Evolutionary conservation across 179 eudicot species (phyloP), one percentile per base, ranked within the genome.

Genomic region (Vitellaria paradoxa): DNA sequence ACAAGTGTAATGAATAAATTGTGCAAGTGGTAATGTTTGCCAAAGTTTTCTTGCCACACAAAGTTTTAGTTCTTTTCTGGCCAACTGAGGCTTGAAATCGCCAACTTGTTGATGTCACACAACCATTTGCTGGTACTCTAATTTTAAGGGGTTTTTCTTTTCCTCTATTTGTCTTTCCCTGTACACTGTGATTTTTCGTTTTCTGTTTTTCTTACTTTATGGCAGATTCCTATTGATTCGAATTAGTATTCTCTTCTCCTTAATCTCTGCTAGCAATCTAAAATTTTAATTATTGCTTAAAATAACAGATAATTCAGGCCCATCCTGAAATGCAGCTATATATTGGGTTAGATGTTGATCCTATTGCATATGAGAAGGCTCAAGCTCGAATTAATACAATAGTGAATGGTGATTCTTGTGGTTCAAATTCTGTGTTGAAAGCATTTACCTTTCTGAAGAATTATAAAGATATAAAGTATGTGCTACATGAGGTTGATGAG

Each of bases 271-370:
- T 70, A 42, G 5, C 59, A 70, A 64, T 52, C 26, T 45, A 53
- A 74, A 0, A 14, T 59, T 24, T 47, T 30, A 55, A 14, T 61
- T 79, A 47, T 74, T 82, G 64, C 62, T 74, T 24, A 18, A 61
- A 56, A 59, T 70, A 30, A 62, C 93, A 96, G 99, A 88, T 96
- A 79, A 87, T 93, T 81, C 88, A 88, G 90, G 86, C 89, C 26
- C 99, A 93, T 83, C 93, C 92, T 7, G 97, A 96, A 80, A 86
- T 96, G 91, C 85, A 81, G 73, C 56, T 86, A 15, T 91, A 88
- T 81, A 82, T 96, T 80, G 98, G 99, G 65, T 73, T 96, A 65
- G 99, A 96, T 86, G 86, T 91, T 75, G 99, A 96, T 88, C 98
- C 99, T 50, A 76, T 84, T 63, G 99, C 99, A 78, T 91, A 90